phyloP scores from a whole-genome alignment of 1,284 basidiomycete genomes.

The Ustilago lituana region DNA sequence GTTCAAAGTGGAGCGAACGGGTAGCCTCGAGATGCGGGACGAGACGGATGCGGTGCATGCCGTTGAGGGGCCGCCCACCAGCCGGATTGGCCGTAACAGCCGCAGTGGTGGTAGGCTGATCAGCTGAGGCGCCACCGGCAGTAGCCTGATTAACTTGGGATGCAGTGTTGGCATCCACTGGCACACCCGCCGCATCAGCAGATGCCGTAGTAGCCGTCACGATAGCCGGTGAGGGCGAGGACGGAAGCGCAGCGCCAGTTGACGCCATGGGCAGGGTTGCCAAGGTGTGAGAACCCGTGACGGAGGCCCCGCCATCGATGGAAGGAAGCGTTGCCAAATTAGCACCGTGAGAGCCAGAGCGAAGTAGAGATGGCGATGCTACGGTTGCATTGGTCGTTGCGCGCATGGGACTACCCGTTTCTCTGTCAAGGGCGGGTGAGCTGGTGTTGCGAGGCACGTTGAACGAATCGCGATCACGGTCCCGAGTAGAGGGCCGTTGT shows the following conservation, averaged over 20 bases:
- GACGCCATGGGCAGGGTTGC: slow-evolving; percentile 10
- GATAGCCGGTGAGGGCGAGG: slow-evolving; percentile 1
- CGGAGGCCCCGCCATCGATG: slow-evolving; percentile 4
- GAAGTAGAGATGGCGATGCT: slow-evolving; percentile 13
- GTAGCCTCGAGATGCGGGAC: slow-evolving; percentile 93
- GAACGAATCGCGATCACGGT: slow-evolving; percentile 26
- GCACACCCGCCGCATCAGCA: background rate
- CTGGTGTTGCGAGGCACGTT: slow-evolving; percentile 27
- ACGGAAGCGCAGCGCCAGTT: slow-evolving; percentile 5
- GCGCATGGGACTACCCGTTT: slow-evolving; percentile 19
- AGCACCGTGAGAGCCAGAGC: slow-evolving; percentile 20
- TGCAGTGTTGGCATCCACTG: slow-evolving; percentile 8
- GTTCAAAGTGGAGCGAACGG: slow-evolving; percentile 89
- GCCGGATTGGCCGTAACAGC: slow-evolving; percentile 3
- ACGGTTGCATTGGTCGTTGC: slow-evolving; percentile 2
- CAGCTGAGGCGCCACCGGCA: slow-evolving; percentile 5
- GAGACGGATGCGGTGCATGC: slow-evolving; percentile 74
- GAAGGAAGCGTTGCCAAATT: slow-evolving; percentile 1
- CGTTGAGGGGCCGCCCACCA: slow-evolving; percentile 42
- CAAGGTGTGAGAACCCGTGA: slow-evolving; percentile 21
- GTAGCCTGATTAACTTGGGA: background rate
- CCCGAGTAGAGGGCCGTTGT: slow-evolving; percentile 24
- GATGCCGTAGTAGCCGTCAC: background rate
- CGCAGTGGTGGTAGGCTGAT: slow-evolving; percentile 4
- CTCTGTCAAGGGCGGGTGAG: slow-evolving; percentile 26